Evolutionary conservation across 1,284 basidiomycete genomes (phyloP).

Genomic region (Naganishia albida): DNA sequence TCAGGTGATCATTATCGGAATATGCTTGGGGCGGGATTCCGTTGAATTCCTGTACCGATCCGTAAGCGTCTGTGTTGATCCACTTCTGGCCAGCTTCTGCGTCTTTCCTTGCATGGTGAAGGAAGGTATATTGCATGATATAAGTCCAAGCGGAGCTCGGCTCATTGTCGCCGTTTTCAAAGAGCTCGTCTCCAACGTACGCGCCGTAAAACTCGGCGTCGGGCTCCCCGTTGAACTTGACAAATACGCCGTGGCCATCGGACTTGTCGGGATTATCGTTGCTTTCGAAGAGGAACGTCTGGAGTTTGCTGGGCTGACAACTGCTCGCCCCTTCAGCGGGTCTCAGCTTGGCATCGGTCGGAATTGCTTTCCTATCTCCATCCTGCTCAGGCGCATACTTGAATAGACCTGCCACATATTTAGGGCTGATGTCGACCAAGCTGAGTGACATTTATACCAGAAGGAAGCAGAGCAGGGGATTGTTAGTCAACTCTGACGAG

Average conservation of each 20-base stretch:
- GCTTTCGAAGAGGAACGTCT: not conserved
- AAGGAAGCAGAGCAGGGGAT: too few relatives aligned
- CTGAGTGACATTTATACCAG: too few relatives aligned
- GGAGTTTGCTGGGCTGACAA: not conserved
- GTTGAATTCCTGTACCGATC: not conserved
- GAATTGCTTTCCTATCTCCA: not conserved
- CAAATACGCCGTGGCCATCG: not conserved
- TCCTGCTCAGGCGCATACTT: not conserved
- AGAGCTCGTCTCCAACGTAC: not conserved
- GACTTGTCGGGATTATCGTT: not conserved
- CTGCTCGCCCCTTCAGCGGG: not conserved
- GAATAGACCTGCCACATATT: slow-evolving; percentile 4
- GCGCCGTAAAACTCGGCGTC: not conserved
- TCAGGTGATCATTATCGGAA: slow-evolving; percentile 3
- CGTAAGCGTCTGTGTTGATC: not conserved
- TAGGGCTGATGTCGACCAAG: not conserved
- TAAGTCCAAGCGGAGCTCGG: not conserved
- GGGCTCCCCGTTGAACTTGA: not conserved
- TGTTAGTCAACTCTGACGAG: not conserved
- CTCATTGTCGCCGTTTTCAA: not conserved
- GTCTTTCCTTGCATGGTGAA: not conserved
- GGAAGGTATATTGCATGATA: slow-evolving; percentile 4
- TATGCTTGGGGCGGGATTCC: not conserved
- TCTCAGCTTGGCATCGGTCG: not conserved
- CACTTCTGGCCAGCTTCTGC: not conserved